phyloP scores from a whole-genome alignment of 108 stramenopile species.

The Skeletonema menzelii region DNA sequence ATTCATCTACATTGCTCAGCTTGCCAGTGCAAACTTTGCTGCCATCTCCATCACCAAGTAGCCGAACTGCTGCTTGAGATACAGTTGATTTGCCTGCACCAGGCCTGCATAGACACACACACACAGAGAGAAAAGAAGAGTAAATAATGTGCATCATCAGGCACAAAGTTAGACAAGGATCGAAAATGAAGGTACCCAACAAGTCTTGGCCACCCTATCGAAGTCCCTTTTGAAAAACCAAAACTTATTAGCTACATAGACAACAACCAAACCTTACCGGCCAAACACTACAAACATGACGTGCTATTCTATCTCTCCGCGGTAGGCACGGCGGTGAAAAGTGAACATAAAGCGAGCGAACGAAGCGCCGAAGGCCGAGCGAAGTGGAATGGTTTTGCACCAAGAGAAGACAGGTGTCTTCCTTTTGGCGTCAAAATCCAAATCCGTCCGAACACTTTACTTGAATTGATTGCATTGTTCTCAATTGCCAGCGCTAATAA shows the following conservation, averaged over 20 bases:
- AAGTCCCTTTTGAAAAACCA: too few species aligned
- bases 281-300: background rate
- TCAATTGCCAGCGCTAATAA: background rate
- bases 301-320: too few species aligned
- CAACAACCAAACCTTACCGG: background rate
- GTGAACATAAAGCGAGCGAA: too few species aligned
- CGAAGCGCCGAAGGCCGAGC: too few species aligned
- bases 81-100: conserved; percentile 36
- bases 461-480: background rate
- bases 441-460: too few species aligned
- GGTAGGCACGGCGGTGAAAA: too few species aligned
- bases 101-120: conserved; percentile 9
- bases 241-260: background rate
- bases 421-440: too few species aligned
- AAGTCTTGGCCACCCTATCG: too few species aligned
- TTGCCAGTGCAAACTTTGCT: background rate
- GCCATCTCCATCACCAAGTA: background rate
- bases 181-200: background rate
- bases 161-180: background rate
- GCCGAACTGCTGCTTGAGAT: conserved; percentile 10
- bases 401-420: too few species aligned
- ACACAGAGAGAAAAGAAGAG: background rate
- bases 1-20: conserved; percentile 2
- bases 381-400: too few species aligned
- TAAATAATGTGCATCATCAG: background rate